Percentiles rank a stretch among this genome's conserved stretches.
These are phyloP conservation scores for Phylloporus sp. DNA, from an alignment of 768 basidiomycete genomes.

Conservation along the genomic window DNA sequence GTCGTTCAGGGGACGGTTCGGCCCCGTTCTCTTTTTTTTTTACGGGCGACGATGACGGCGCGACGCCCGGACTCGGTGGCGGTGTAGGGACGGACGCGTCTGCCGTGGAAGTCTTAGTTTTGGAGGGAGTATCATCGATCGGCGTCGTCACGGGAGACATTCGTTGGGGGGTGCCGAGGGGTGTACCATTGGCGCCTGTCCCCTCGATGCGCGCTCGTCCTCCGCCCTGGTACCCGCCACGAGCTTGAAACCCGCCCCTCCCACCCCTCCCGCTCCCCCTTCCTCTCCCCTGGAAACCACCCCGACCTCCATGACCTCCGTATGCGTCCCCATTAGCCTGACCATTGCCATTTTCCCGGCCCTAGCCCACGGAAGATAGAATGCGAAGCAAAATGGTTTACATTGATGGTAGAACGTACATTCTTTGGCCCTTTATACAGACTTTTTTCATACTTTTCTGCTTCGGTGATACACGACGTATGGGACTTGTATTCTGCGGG, in stretches of 20 bases:
- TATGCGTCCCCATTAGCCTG: constrained; percentile 12
- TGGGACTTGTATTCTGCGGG: constrained; percentile 78
- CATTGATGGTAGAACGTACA: constrained; percentile 10
- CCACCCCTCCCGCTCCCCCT: constrained; percentile 36
- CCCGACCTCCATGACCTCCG: constrained; percentile 3
- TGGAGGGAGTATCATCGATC: constrained; percentile 4
- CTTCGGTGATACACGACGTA: constrained; percentile 83
- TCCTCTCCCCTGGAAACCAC: constrained; percentile 21
- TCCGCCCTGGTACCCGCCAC: constrained; percentile 26
- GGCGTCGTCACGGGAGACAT: constrained; percentile 41
- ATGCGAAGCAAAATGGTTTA: background rate
- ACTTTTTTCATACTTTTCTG: constrained; percentile 88
- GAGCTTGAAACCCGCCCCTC: constrained; percentile 19
- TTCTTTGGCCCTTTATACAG: constrained; percentile 77
- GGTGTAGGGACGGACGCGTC: background rate
- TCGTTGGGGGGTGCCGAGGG: constrained; percentile 57
- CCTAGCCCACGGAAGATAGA: constrained; percentile 3
- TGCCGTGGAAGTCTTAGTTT: background rate
- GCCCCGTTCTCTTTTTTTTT: constrained; percentile 1
- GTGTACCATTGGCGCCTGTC: constrained; percentile 69
- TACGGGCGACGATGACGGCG: background rate
- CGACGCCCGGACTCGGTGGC: background rate
- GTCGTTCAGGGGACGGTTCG: background rate
- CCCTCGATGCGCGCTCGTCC: constrained; percentile 19
- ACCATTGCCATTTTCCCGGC: background rate